Conservation (phyloP, 345 rosid genomes). For the Zanthoxylum bungeanum region DNA sequence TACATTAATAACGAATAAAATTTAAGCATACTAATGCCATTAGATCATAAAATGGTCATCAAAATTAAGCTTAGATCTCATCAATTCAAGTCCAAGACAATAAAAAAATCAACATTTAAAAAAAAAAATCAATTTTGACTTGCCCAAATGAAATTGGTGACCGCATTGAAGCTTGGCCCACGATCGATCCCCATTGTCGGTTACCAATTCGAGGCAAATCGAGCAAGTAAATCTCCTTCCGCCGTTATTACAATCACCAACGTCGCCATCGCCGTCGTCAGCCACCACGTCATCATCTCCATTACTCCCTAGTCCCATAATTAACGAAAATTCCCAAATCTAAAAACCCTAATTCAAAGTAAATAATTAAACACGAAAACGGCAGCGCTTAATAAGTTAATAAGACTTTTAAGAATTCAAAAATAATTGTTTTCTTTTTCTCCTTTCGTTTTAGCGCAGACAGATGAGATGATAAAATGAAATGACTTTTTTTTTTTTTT, state of each 20-base stretch:
- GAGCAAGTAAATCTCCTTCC: slow-evolving; percentile 70
- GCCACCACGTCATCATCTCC: slow-evolving; percentile 42
- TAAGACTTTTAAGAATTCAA: too few relatives aligned
- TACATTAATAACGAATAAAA: not conserved
- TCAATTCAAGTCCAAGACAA: not conserved
- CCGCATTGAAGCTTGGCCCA: slow-evolving; percentile 97
- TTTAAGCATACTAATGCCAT: not conserved
- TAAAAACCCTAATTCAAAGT: slow-evolving; percentile 23
- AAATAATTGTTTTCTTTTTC: too few relatives aligned
- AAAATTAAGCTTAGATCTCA: slow-evolving; percentile 25
- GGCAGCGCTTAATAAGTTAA: too few relatives aligned
- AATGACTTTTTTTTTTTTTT: too few relatives aligned
- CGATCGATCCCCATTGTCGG: slow-evolving; percentile 72
- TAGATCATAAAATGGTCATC: slow-evolving; percentile 4
- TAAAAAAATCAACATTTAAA: not conserved
- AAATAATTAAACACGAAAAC: not conserved
- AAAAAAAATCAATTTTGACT: slow-evolving; percentile 11
- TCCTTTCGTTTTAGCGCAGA: too few relatives aligned
- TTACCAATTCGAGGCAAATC: slow-evolving; percentile 89
- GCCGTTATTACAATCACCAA: slow-evolving; percentile 33
- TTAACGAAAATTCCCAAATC: slow-evolving; percentile 18
- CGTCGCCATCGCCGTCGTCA: slow-evolving; percentile 38
- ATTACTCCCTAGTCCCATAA: slow-evolving; percentile 70
- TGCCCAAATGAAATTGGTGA: slow-evolving; percentile 88
- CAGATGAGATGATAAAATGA: too few relatives aligned